Evolutionary conservation across 192 early-diverging fungal genomes (phyloP), one percentile per base, ranked within the genome.

Genomic region (Backusella macrospora): DNA sequence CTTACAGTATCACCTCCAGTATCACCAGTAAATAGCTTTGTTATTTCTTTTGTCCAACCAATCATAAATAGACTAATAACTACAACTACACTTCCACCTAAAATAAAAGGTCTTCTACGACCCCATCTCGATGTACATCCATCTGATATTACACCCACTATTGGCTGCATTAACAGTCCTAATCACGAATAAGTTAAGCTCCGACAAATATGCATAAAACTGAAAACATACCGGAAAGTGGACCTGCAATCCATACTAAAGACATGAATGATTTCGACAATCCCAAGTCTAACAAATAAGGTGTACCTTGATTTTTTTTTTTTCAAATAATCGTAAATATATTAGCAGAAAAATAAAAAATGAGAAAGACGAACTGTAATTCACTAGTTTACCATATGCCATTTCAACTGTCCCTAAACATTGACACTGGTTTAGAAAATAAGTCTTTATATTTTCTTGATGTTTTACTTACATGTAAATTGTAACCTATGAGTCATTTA

Each of bases 221-320:
- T 23, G 5, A 59, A 52, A n/a, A 37, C 4, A 4, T 70, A 89
- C 87, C 93, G 43, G 92, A 92, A n/a, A 95, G 79, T 45, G 94
- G 94, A 7, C 94, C 94, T 3, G 95, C 95, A 66, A 99, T 84
- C 97, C 97, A 99, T 10, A 99, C 97, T 40, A 98, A 81, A 45
- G 95, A 94, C 71, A 92, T 90, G 43, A 92, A 81, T 13, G 94
- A 86, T 78, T 93, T 92, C 18, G 91, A 85, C 55, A 99, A 76
- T 0, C 92, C 94, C 18, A 99, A 86, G 1, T 91, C 88, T 39
- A 93, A 85, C 62, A 99, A 80, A 73, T 95, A 95, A 16, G 93
- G 94, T 18, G 97, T 94, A 8, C 95, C 95, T 73, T 18, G 9
- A 55, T 40, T 16, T n/a, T 26, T 21, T 15, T 14, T 15, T 18